These are phyloP conservation scores for Cordyceps fumosorosea DNA, from an alignment of 2,329 filamentous ascomycete species.

Conservation along the genomic window DNA sequence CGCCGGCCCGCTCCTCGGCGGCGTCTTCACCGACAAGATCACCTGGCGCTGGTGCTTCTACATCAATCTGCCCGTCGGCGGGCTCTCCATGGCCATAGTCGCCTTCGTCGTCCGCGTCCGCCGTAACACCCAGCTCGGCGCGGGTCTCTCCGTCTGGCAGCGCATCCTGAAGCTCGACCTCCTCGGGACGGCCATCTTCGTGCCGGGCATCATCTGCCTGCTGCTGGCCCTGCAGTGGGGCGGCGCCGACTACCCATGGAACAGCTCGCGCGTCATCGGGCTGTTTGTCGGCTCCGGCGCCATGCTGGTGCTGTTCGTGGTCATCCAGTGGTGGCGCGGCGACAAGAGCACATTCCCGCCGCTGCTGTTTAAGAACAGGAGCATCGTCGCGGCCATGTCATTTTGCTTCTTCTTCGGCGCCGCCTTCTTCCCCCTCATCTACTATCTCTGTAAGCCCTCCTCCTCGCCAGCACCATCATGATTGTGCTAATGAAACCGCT, in stretches of 20 bases:
- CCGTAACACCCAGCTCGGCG: conserved; percentile 28
- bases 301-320: conserved; percentile 41
- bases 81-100: conserved; percentile 41
- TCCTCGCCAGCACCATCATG: conserved; percentile 31
- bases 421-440: conserved; percentile 46
- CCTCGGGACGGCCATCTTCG: conserved; percentile 41
- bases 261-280: conserved; percentile 40
- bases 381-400: conserved; percentile 32
- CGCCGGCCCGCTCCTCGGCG: conserved; percentile 44
- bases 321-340: conserved; percentile 36
- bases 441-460: conserved; percentile 30
- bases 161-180: conserved; percentile 43
- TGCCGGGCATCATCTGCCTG: conserved; percentile 46
- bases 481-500: conserved; percentile 39
- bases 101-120: conserved; percentile 39
- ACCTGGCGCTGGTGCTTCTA: conserved; percentile 50
- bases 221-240: conserved; percentile 53
- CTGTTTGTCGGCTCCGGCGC: conserved; percentile 43
- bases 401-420: conserved; percentile 45
- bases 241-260: conserved; percentile 46
- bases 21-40: conserved; percentile 41
- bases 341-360: conserved; percentile 41
- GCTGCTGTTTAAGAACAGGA: conserved; percentile 38
- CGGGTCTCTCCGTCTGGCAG: conserved; percentile 25
- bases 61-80: conserved; percentile 41